Percentiles rank a stretch among this genome's conserved stretches.
Evolutionary conservation across 176 grass and related monocot genomes (phyloP).

Genomic region (Aechmea fasciata): DNA sequence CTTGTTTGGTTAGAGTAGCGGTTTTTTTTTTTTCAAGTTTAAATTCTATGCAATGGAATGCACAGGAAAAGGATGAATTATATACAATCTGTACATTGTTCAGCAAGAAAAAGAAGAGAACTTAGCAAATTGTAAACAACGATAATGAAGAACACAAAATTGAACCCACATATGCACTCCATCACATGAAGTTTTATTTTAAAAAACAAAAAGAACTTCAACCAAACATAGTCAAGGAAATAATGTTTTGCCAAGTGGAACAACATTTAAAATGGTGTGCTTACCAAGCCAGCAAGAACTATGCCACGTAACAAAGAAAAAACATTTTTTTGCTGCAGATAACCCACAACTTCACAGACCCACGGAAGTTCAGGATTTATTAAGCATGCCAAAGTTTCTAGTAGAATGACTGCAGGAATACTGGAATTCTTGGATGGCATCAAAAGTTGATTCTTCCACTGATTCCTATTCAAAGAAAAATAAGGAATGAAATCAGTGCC

Average conservation of each 20-base stretch:
- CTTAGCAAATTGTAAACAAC: background rate
- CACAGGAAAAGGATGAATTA: too few species aligned
- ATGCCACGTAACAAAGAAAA: conserved; percentile 71
- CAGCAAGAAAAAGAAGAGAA: background rate
- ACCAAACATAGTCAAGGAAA: background rate
- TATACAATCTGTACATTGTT: too few species aligned
- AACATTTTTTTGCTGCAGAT: conserved; percentile 58
- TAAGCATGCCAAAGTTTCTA: conserved; percentile 71
- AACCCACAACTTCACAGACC: conserved; percentile 48
- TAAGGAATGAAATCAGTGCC: conserved; percentile 19
- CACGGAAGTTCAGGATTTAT: conserved; percentile 73
- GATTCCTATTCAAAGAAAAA: conserved; percentile 40
- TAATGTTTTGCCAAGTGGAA: background rate
- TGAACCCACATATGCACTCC: background rate
- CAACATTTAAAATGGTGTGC: conserved; percentile 14
- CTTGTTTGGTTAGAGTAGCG: too few species aligned
- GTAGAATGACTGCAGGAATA: conserved; percentile 42
- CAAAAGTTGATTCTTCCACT: conserved; percentile 52
- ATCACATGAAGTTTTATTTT: background rate
- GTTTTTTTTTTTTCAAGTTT: too few species aligned
- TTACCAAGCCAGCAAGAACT: conserved; percentile 51
- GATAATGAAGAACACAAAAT: background rate
- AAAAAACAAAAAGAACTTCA: too few species aligned
- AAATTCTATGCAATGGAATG: too few species aligned
- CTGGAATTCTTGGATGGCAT: conserved; percentile 37